Evolutionary conservation across 495 filamentous ascomycete genomes (phyloP), one percentile per base, ranked within the genome.

Genomic region (Penicillium bialowiezense): DNA sequence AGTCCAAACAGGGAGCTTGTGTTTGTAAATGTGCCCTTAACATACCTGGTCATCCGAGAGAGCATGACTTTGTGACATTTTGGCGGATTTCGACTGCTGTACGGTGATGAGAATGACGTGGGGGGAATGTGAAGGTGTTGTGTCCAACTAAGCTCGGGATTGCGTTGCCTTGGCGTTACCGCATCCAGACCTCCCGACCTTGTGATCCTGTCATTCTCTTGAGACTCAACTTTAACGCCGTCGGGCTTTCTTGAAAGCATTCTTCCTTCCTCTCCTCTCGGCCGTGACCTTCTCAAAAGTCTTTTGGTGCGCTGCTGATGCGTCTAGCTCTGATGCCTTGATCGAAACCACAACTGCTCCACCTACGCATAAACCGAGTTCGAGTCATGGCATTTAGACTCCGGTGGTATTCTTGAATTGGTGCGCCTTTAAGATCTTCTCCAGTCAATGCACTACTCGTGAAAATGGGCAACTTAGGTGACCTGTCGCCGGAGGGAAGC

Each of bases 1-100:
- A 59, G 57, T 55, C 44, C 26, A 24, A 40, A 50, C 41, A 31
- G 4, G 23, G 34, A 37, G 47, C 20, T 20, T 28, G n/a, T 29
- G 21, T 6, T 5, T 7, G 4, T n/a, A 48, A 15, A 29, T 19
- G 23, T 32, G 14, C 9, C 15, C 7, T 15, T 1, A 31, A 53
- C 66, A 55, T 77, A 91, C 92, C 86, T 97, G 91, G 70, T 96
- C 92, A 78, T 97, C 92, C 68, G 90, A 95, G 73, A 97, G 85
- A 69, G 90, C 86, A 84, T 95, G 90, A 54, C 80, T 74, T 76
- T 89, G 85, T 69, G 92, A 92, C 92, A 96, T 97, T 55, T 76
- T 87, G 78, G 51, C 41, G 51, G 45, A 49, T 56, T 62, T 29
- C 57, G 40, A 50, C 60, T 47, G 55, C 50, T 59, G 50, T 45